A percentile compares a stretch with the other conserved stretches of the same genome.
These are phyloP conservation scores for Aegilops longissima DNA, from an alignment of 176 grass and related monocot genomes.

Conservation along the genomic window DNA sequence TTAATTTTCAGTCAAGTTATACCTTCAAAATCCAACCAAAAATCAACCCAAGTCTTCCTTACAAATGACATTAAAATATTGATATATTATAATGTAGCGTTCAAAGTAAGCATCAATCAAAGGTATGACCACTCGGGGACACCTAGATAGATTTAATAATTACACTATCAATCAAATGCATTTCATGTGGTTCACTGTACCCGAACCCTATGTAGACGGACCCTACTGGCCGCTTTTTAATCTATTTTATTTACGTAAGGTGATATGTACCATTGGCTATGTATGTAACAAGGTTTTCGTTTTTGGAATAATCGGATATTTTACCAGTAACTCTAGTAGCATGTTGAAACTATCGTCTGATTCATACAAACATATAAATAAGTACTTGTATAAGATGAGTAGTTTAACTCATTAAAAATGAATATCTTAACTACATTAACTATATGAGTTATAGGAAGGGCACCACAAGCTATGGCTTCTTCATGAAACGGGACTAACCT, in stretches of 20 bases:
- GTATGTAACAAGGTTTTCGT: neutral
- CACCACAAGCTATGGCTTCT: no score
- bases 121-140: neutral
- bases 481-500: no score
- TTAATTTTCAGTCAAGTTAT: no score
- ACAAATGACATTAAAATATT: neutral
- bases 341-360: neutral
- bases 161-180: neutral
- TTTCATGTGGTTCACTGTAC: neutral
- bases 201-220: rapidly evolving
- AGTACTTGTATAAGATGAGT: neutral
- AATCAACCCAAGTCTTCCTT: no score
- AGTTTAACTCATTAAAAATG: no score
- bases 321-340: neutral
- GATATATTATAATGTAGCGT: neutral
- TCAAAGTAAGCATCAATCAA: neutral
- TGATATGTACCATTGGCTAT: neutral
- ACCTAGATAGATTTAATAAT: neutral
- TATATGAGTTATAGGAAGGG: neutral
- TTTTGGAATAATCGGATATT: neutral
- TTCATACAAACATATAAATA: neutral
- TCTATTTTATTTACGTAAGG: neutral
- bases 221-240: neutral
- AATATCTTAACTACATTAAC: neutral
- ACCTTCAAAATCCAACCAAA: no score